Evolutionary conservation across 192 early-diverging fungal genomes (phyloP).

Genomic region (Podochytrium sp.): DNA sequence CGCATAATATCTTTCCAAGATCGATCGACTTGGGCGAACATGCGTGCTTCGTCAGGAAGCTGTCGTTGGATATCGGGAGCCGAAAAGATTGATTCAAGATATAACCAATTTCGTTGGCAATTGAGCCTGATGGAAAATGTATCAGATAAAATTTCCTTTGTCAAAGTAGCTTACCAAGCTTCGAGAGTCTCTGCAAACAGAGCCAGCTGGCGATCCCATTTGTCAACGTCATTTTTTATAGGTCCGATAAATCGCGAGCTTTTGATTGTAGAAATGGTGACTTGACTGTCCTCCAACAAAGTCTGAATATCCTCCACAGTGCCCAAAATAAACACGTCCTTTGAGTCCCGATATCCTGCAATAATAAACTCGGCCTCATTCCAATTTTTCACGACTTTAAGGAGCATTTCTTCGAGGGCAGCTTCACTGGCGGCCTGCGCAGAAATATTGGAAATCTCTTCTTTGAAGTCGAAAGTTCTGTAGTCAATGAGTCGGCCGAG

Average conservation of each 20-base stretch:
- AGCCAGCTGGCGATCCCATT: conserved; percentile 62
- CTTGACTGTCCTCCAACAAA: conserved; percentile 61
- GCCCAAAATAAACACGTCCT: conserved; percentile 67
- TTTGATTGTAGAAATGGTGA: conserved; percentile 65
- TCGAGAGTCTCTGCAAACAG: conserved; percentile 64
- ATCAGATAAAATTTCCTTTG: no score
- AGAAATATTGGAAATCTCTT: conserved; percentile 61
- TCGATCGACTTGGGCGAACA: conserved; percentile 65
- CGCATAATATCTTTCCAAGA: conserved; percentile 69
- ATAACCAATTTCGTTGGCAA: conserved; percentile 66
- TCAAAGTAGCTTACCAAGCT: no score
- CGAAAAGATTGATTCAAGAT: conserved; percentile 65
- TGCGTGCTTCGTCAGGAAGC: conserved; percentile 65
- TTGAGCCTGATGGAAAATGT: no score
- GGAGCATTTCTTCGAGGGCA: conserved; percentile 64
- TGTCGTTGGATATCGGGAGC: conserved; percentile 69
- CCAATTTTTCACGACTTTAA: conserved; percentile 60
- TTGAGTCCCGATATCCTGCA: conserved; percentile 55
- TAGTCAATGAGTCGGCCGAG: conserved; percentile 56
- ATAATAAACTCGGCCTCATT: conserved; percentile 63
- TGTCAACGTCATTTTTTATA: conserved; percentile 61
- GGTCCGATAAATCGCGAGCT: conserved; percentile 63
- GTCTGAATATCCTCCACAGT: conserved; percentile 66
- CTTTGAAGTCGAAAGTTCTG: conserved; percentile 62
- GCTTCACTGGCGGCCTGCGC: conserved; percentile 63